Conservation (phyloP, 2,329 filamentous ascomycete genomes). For the Colletotrichum scovillei region DNA sequence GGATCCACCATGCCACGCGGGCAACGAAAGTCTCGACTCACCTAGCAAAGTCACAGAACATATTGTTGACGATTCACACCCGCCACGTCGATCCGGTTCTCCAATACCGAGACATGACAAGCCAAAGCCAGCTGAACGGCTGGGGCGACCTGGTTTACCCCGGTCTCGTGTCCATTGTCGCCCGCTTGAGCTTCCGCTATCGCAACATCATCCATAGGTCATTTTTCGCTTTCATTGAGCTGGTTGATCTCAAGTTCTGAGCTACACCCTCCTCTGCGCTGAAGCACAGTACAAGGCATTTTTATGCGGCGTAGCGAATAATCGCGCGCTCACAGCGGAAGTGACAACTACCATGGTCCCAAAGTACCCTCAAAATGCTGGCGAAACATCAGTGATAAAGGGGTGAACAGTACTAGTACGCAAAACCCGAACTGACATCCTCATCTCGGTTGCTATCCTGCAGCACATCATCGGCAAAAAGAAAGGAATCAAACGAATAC, state of each 20-base stretch:
- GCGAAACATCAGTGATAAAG: not conserved
- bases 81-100: conserved; percentile 18
- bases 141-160: conserved; percentile 1
- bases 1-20: conserved; percentile 9
- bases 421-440: not conserved
- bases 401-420: conserved; percentile 10
- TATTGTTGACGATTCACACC: not conserved
- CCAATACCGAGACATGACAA: conserved; percentile 16
- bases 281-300: not conserved
- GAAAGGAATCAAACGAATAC: not conserved
- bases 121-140: not conserved
- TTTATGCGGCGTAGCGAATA: not conserved
- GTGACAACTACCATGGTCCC: not conserved
- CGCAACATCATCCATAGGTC: not conserved
- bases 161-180: not conserved
- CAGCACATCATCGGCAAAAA: not conserved
- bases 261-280: not conserved
- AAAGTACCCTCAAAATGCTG: not conserved
- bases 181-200: not conserved
- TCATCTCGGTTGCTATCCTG: conserved; percentile 21
- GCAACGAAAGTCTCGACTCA: not conserved
- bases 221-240: not conserved
- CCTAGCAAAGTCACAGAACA: not conserved
- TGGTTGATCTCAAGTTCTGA: not conserved
- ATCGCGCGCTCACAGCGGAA: not conserved